Evolutionary conservation across 106 monocot genomes (phyloP), one percentile per base, ranked within the genome.

Genomic region (Phalaenopsis aphrodite): DNA sequence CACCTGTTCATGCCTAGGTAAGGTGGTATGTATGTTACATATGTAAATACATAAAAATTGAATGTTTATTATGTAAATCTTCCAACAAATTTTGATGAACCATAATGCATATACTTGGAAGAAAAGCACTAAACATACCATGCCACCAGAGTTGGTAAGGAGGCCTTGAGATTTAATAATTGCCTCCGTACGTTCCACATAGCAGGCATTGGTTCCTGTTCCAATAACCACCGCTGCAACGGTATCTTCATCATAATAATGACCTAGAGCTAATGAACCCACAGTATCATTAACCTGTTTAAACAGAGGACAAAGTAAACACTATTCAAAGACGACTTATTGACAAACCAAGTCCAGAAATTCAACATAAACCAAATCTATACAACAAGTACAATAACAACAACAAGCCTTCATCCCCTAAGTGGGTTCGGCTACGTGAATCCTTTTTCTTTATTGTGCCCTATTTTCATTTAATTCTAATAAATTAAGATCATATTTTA

Each of bases 221-320:
- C 93, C 93, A 78, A 93, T 72, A 69, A 90, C 81, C n/a, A 93
- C 88, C n/a, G 93, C 93, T 78, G 90, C 93, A 38, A 88, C 88
- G 48, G 88, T 87, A 74, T 93, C 93, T 47, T 87, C 80, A 68
- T 93, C 93, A 78, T 87, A 80, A 87, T 90, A 93, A 84, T 88
- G 93, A 15, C 87, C 80, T 45, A 90, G 87, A 78, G 93, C 90
- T 82, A 93, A 82, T 82, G 88, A 88, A 5, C 93, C 93, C 69
- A 90, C 93, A 12, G 84, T 87, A 80, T 93, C 93, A 85, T 93
- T 93, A 57, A 90, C 93, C 68, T 68, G 68, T 37, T 68, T 37
- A 68, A 24, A 68, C 68, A 68, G 10, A 61, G 61, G 1, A 68
- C 24, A 68, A 68, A 36, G 10, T 68, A 12, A 68, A 68, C 38